These are phyloP conservation scores for Trypanosoma grayi DNA, from an alignment of 208 protist genomes.

Conservation along the genomic window DNA sequence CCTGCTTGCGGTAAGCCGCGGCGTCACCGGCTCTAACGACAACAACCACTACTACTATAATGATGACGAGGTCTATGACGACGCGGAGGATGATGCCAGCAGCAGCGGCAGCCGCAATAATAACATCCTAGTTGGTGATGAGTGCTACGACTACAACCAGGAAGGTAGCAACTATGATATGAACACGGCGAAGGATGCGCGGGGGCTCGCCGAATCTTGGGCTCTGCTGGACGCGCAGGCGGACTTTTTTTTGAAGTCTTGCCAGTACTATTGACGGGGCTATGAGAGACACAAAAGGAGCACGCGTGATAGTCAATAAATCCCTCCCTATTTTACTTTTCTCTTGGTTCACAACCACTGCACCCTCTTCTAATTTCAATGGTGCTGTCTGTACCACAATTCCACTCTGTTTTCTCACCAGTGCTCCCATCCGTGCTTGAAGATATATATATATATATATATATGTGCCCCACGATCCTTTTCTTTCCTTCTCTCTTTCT, in stretches of 20 bases:
- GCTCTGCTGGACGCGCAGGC: slow-evolving; percentile 58
- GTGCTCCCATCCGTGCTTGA: not conserved
- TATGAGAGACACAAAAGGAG: not conserved
- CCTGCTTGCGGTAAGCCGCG: too few species aligned
- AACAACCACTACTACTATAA: too few species aligned
- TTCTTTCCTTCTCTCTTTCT: not conserved
- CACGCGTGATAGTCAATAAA: too few species aligned
- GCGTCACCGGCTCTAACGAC: too few species aligned
- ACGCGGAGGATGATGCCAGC: not conserved
- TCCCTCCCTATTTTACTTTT: too few species aligned
- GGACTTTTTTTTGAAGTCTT: slow-evolving; percentile 44
- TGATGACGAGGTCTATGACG: slow-evolving; percentile 15
- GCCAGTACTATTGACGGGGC: slow-evolving; percentile 14
- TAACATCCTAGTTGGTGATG: not conserved
- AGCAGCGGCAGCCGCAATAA: not conserved
- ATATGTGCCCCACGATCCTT: not conserved
- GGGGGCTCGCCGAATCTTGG: slow-evolving; percentile 43
- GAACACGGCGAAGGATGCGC: not conserved
- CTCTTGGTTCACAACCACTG: too few species aligned
- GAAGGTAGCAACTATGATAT: slow-evolving; percentile 4
- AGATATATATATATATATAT: slow-evolving; percentile 18
- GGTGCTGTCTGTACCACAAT: too few species aligned
- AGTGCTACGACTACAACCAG: not conserved
- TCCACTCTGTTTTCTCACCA: slow-evolving; percentile 1
- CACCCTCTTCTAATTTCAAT: too few species aligned